Percentiles rank a stretch among this genome's conserved stretches.
phyloP scores from a whole-genome alignment of 2,329 filamentous ascomycete species.

The Alternaria arbusti region DNA sequence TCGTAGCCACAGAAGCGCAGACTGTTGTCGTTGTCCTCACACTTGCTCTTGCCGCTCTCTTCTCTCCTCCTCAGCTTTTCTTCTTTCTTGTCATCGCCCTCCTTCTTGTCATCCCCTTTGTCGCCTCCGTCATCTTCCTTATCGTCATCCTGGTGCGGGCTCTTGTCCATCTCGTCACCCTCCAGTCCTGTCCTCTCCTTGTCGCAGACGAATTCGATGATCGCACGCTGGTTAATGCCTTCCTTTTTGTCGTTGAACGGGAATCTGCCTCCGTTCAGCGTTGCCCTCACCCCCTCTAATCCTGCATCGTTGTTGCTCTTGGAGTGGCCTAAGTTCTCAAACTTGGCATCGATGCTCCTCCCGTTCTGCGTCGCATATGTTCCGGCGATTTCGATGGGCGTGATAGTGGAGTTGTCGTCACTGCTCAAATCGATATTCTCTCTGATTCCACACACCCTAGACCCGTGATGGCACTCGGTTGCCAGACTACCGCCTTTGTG shows the following conservation, averaged over 20 bases:
- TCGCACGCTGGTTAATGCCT: slow-evolving; percentile 68
- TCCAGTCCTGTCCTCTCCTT: slow-evolving; percentile 74
- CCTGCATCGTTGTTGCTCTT: slow-evolving; percentile 68
- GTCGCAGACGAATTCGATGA: slow-evolving; percentile 88
- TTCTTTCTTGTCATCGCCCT: slow-evolving; percentile 24
- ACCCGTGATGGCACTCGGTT: slow-evolving; percentile 70
- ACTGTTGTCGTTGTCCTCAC: slow-evolving; percentile 54
- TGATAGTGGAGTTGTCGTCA: slow-evolving; percentile 57
- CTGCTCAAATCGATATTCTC: slow-evolving; percentile 60
- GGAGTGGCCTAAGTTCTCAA: slow-evolving; percentile 69
- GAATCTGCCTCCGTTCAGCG: slow-evolving; percentile 66
- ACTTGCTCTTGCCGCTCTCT: slow-evolving; percentile 46
- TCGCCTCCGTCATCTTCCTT: slow-evolving; percentile 55
- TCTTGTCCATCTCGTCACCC: slow-evolving; percentile 64
- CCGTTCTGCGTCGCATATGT: slow-evolving; percentile 63
- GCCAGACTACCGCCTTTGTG: slow-evolving; percentile 59
- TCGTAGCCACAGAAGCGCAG: slow-evolving; percentile 80
- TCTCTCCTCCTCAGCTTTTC: slow-evolving; percentile 28
- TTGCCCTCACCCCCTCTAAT: slow-evolving; percentile 74
- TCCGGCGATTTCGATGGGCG: slow-evolving; percentile 77
- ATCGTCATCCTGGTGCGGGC: slow-evolving; percentile 59
- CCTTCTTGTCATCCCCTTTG: slow-evolving; percentile 29
- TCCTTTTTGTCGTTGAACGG: slow-evolving; percentile 56
- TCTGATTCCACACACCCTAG: slow-evolving; percentile 79
- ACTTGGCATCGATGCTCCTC: slow-evolving; percentile 69